phyloP scores from a whole-genome alignment of 495 filamentous ascomycete genomes.

The Podospora australis region DNA sequence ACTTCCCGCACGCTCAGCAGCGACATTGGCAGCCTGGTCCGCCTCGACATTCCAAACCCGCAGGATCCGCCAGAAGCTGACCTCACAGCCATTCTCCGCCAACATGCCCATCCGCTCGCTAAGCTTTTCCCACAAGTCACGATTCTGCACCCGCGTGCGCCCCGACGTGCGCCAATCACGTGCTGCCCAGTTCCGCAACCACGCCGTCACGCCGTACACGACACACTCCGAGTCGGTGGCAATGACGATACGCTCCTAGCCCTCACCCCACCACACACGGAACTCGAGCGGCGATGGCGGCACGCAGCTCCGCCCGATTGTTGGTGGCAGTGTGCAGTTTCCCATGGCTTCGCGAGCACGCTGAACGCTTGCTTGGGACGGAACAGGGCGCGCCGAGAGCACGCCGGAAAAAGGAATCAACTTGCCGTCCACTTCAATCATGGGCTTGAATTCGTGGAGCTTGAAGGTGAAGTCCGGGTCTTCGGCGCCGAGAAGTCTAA shows the following conservation, averaged over 20 bases:
- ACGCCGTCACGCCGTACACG: constrained; percentile 31
- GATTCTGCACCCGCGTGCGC: constrained; percentile 20
- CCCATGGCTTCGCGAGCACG: constrained; percentile 2
- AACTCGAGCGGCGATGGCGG: constrained; percentile 31
- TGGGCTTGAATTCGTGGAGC: neutral
- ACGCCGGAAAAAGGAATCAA: neutral
- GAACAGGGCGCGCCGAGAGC: neutral
- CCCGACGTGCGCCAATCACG: constrained; percentile 27
- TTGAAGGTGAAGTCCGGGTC: neutral
- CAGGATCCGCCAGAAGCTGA: constrained; percentile 11
- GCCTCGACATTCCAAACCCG: constrained; percentile 3
- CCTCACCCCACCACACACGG: constrained; percentile 30
- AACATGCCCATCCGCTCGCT: constrained; percentile 8
- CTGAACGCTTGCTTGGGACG: neutral
- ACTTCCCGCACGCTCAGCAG: neutral
- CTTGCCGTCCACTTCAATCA: neutral
- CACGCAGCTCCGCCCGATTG: constrained; percentile 36
- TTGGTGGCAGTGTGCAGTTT: constrained; percentile 19
- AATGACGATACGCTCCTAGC: constrained; percentile 33
- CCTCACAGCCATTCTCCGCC: constrained; percentile 7
- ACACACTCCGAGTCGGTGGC: constrained; percentile 41
- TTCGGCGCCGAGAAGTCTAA: neutral
- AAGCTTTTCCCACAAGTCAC: constrained; percentile 34
- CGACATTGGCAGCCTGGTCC: neutral
- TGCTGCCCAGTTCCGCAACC: constrained; percentile 32